Percentiles rank a stretch among this genome's conserved stretches.
Conservation (phyloP, 1,139 yeast genomes). For the Blastobotrys indianensis region DNA sequence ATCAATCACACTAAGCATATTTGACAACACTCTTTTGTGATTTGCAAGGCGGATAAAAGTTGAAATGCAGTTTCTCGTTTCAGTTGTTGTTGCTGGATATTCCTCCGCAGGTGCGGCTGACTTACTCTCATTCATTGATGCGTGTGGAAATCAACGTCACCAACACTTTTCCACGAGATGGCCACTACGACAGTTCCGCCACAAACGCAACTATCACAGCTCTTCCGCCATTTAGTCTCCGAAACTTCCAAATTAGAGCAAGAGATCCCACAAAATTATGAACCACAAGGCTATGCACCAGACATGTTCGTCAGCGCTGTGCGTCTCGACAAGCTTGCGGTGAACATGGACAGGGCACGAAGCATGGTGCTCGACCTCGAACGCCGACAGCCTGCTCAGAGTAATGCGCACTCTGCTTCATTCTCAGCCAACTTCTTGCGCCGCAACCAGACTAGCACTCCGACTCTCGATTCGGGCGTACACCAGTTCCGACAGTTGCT, state of each 20-base stretch:
- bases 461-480: too few relatives aligned
- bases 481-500: conserved; percentile 13
- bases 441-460: neutral
- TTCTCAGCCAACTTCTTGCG: neutral
- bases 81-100: too few relatives aligned
- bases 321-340: conserved; percentile 20
- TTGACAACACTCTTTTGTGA: too few relatives aligned
- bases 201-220: conserved; percentile 8
- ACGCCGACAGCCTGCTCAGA: neutral
- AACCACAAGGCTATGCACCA: conserved; percentile 13
- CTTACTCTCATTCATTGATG: too few relatives aligned
- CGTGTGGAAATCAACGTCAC: too few relatives aligned
- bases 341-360: conserved; percentile 24
- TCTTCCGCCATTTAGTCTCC: conserved; percentile 9
- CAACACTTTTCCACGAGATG: too few relatives aligned
- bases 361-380: conserved; percentile 22
- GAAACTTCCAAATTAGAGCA: conserved; percentile 9
- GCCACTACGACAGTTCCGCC: neutral
- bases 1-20: too few relatives aligned
- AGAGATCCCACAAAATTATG: neutral
- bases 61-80: too few relatives aligned
- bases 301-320: conserved; percentile 21
- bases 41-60: too few relatives aligned
- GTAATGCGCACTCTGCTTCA: conserved; percentile 2
- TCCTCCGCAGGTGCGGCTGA: too few relatives aligned